These are phyloP conservation scores for Termitomyces sp. DNA, from an alignment of 768 basidiomycete species.

Conservation along the genomic window DNA sequence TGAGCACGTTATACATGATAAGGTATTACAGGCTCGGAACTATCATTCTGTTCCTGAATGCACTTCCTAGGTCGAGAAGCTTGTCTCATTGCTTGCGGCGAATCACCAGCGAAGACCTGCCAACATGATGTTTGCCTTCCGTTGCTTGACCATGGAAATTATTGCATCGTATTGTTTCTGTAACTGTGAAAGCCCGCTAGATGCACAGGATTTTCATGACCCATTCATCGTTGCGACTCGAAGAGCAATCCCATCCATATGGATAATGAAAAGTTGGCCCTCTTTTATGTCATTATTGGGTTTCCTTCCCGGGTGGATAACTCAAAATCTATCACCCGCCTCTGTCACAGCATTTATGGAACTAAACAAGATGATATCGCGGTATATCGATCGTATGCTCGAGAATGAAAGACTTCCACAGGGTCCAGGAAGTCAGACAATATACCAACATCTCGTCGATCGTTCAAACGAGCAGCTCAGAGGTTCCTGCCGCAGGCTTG, in stretches of 20 bases:
- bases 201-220: constrained; percentile 25
- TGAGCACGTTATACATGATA: constrained; percentile 25
- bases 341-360: constrained; percentile 9
- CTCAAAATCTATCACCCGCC: background rate
- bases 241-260: constrained; percentile 21
- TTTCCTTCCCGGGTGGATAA: constrained; percentile 10
- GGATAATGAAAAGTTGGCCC: constrained; percentile 26
- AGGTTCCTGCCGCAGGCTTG: constrained; percentile 11
- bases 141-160: constrained; percentile 36
- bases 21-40: constrained; percentile 14
- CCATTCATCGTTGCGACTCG: constrained; percentile 28
- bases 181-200: constrained; percentile 23
- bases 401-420: constrained; percentile 7
- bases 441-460: constrained; percentile 17
- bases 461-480: constrained; percentile 1
- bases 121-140: constrained; percentile 34
- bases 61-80: constrained; percentile 23
- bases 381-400: constrained; percentile 12
- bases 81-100: constrained; percentile 17
- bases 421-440: constrained; percentile 10
- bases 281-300: constrained; percentile 15
- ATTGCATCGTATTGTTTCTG: constrained; percentile 37
- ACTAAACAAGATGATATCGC: constrained; percentile 6
- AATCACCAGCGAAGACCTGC: constrained; percentile 16
- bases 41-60: background rate